Evolutionary conservation across 148 eudicot genomes (phyloP).

Genomic region (Rhododendron griersonianum): DNA sequence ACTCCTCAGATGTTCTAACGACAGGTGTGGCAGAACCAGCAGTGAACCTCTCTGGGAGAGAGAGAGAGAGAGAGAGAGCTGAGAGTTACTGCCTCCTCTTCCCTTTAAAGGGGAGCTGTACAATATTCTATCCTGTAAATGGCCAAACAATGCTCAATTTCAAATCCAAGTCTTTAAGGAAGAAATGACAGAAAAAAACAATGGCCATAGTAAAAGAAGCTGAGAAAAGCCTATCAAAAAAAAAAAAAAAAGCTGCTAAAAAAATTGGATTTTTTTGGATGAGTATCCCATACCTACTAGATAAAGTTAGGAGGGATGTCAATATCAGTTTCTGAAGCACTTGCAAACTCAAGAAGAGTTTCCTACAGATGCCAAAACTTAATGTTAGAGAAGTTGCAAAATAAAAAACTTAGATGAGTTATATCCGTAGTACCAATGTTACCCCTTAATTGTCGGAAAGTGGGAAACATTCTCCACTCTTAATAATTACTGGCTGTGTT

Average conservation of each 20-base stretch:
- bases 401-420: not conserved
- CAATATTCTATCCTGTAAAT: conserved; percentile 2
- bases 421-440: not conserved
- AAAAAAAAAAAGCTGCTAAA: not conserved
- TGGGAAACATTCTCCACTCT: not conserved
- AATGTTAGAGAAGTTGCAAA: not conserved
- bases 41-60: not conserved
- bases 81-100: not conserved
- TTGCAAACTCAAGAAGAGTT: conserved; percentile 18
- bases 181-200: too few species aligned
- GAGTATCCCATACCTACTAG: conserved; percentile 3
- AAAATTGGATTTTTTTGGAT: not conserved
- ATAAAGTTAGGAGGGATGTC: conserved; percentile 31
- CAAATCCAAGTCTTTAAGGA: too few species aligned
- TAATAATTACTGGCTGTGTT: not conserved
- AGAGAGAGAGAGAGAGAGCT: not conserved
- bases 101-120: not conserved
- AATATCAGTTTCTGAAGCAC: conserved; percentile 27
- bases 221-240: not conserved
- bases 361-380: conserved; percentile 21
- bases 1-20: not conserved
- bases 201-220: too few species aligned
- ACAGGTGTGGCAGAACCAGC: not conserved
- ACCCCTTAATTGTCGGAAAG: not conserved
- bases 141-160: not conserved